phyloP scores from a whole-genome alignment of 2,329 filamentous ascomycete species.

The Ilyonectria destructans region DNA sequence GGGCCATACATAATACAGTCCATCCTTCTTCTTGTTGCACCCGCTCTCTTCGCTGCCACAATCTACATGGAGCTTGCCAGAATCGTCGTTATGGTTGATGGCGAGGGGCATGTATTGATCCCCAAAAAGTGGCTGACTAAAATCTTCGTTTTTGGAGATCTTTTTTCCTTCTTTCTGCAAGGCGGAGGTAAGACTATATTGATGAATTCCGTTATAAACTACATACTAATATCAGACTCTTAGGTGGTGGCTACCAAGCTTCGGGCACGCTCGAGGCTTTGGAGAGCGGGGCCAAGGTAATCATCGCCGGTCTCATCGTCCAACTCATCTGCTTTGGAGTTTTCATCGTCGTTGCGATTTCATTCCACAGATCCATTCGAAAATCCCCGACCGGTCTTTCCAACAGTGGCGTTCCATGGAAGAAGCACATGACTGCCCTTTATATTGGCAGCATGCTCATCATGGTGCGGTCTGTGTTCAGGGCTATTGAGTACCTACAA shows the following conservation, averaged over 20 bases:
- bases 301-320: conserved; percentile 22
- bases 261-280: conserved; percentile 16
- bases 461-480: conserved; percentile 58
- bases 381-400: conserved; percentile 25
- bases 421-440: conserved; percentile 47
- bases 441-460: conserved; percentile 53
- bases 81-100: conserved; percentile 19
- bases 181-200: conserved; percentile 10
- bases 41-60: conserved; percentile 32
- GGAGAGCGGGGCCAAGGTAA: conserved; percentile 2
- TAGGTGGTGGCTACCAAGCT: conserved; percentile 27
- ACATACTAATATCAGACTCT: background rate
- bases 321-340: conserved; percentile 11
- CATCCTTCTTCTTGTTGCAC: conserved; percentile 26
- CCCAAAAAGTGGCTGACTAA: conserved; percentile 30
- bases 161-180: conserved; percentile 22
- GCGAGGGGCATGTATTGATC: conserved; percentile 17
- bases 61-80: conserved; percentile 35
- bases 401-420: conserved; percentile 45
- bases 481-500: conserved; percentile 59
- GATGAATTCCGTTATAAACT: background rate
- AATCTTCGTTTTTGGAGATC: conserved; percentile 9
- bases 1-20: conserved; percentile 23
- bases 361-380: conserved; percentile 58
- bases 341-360: conserved; percentile 53